These are phyloP conservation scores for Breviolum minutum DNA, from an alignment of 73 alveolate genomes.

Conservation along the genomic window DNA sequence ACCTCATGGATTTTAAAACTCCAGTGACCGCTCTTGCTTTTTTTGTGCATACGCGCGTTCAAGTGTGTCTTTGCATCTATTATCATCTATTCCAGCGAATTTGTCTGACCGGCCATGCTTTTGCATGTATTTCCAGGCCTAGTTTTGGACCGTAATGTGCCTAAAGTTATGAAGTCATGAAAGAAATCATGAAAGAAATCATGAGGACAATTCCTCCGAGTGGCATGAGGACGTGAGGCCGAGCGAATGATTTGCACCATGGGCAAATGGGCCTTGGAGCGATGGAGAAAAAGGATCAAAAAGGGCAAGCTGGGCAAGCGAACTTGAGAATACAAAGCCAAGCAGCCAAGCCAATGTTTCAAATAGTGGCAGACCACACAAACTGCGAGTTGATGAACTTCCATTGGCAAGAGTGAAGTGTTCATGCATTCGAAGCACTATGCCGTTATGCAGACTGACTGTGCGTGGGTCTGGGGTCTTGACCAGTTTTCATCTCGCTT, in stretches of 20 bases:
- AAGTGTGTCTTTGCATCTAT: no score
- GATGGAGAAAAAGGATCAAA: not conserved
- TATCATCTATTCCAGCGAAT: no score
- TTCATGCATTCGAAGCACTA: not conserved
- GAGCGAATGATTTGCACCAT: constrained; percentile 57
- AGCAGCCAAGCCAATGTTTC: not conserved
- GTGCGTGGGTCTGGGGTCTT: not conserved
- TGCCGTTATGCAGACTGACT: not conserved
- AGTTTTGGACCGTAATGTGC: no score
- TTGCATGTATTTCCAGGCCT: no score
- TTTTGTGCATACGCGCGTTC: no score
- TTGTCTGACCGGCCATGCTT: no score
- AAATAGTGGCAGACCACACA: no score
- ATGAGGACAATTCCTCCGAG: not conserved
- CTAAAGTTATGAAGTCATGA: no score
- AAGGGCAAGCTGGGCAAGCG: not conserved
- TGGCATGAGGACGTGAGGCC: constrained; percentile 61
- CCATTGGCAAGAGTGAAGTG: no score
- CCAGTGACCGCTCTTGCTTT: no score
- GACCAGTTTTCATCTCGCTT: constrained; percentile 54
- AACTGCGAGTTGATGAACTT: no score
- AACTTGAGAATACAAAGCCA: not conserved
- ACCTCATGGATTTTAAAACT: not conserved
- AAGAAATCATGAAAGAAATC: not conserved
- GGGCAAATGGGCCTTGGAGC: constrained; percentile 70